Conservation (phyloP, 805 yeast species). For the Ogataea ramenticola region DNA sequence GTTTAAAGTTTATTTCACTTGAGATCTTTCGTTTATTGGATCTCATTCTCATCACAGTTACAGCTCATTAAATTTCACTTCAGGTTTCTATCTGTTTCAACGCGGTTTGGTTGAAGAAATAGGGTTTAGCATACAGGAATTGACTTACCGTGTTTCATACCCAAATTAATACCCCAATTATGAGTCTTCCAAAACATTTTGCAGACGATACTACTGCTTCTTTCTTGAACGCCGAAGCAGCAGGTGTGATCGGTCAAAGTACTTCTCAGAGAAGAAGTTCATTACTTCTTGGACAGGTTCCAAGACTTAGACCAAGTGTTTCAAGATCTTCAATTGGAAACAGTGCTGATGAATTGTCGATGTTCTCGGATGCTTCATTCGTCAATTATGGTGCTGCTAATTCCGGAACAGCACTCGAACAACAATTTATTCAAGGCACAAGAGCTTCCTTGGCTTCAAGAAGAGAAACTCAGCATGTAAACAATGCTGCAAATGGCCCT, state of each 20-base stretch:
- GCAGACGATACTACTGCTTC: not conserved
- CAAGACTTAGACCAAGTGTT: conserved; percentile 1
- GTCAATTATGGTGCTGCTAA: conserved; percentile 15
- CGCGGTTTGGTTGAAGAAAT: too few relatives aligned
- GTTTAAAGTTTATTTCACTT: too few relatives aligned
- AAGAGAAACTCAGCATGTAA: conserved; percentile 1
- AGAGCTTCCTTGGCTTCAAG: conserved; percentile 17
- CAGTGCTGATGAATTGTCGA: not conserved
- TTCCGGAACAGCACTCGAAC: conserved; percentile 5
- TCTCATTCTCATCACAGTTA: too few relatives aligned
- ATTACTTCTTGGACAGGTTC: conserved; percentile 4
- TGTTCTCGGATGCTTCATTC: conserved; percentile 7
- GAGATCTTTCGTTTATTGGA: too few relatives aligned
- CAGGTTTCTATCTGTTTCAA: too few relatives aligned
- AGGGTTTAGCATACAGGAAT: too few relatives aligned
- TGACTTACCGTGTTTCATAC: too few relatives aligned
- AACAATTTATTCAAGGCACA: conserved; percentile 15
- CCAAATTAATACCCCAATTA: too few relatives aligned
- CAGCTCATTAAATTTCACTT: too few relatives aligned
- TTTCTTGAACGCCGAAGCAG: conserved; percentile 7
- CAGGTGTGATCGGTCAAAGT: conserved; percentile 4
- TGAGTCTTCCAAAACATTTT: not conserved
- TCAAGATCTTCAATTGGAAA: not conserved
- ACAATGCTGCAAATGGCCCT: not conserved
- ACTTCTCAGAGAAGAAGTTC: conserved; percentile 17